A percentile compares a stretch with the other conserved stretches of the same genome.
phyloP scores from a whole-genome alignment of 2,329 filamentous ascomycete species.

The Penicillium sp. region DNA sequence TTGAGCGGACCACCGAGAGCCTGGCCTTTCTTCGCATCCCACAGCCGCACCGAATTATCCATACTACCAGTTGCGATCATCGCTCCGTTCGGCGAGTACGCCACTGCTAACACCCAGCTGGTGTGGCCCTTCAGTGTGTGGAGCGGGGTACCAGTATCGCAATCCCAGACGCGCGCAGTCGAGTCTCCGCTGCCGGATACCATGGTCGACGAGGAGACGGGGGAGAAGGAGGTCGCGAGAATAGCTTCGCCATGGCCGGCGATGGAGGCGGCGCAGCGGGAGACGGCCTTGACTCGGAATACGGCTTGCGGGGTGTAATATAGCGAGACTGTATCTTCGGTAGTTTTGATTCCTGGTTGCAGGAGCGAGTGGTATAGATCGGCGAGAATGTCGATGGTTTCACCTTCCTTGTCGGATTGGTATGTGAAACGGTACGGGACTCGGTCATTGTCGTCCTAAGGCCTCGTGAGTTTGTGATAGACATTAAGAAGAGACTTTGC shows the following conservation, averaged over 20 bases:
- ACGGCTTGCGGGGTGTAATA: slow-evolving; percentile 83
- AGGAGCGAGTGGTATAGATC: slow-evolving; percentile 58
- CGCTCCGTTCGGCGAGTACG: slow-evolving; percentile 82
- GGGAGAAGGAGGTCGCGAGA: slow-evolving; percentile 82
- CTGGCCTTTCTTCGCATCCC: slow-evolving; percentile 83
- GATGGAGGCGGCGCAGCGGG: slow-evolving; percentile 84
- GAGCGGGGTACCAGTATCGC: slow-evolving; percentile 86
- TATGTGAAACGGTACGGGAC: slow-evolving; percentile 71
- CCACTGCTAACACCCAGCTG: slow-evolving; percentile 85
- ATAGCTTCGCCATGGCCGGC: slow-evolving; percentile 92
- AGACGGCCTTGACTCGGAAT: slow-evolving; percentile 90
- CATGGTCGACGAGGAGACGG: slow-evolving; percentile 73
- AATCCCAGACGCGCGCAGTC: slow-evolving; percentile 92
- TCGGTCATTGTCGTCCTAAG: slow-evolving; percentile 60
- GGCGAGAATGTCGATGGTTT: slow-evolving; percentile 50
- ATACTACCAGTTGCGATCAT: slow-evolving; percentile 87
- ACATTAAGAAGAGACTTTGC: too few species aligned
- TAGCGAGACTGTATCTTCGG: slow-evolving; percentile 66
- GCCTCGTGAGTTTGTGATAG: background rate
- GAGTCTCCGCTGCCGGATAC: slow-evolving; percentile 90
- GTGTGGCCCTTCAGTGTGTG: slow-evolving; percentile 86
- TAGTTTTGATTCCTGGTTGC: slow-evolving; percentile 56
- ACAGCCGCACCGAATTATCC: slow-evolving; percentile 89
- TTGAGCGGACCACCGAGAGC: slow-evolving; percentile 72
- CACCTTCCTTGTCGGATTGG: slow-evolving; percentile 46